Evolutionary conservation across 2,329 filamentous ascomycete species (phyloP).

Genomic region (Colletotrichum costaricense): DNA sequence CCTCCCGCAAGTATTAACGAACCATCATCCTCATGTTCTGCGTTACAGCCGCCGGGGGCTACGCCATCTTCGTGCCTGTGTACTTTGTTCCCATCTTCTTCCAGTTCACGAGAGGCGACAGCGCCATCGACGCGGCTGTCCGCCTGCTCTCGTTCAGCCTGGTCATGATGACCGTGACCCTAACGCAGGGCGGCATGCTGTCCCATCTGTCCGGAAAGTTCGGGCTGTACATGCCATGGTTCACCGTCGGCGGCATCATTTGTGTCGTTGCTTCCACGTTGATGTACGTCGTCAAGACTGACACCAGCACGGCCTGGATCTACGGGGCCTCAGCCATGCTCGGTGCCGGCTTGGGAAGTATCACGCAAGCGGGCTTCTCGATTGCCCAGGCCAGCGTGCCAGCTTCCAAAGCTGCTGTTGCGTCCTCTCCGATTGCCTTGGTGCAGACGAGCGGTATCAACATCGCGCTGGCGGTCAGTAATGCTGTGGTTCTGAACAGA

Average conservation of each 20-base stretch:
- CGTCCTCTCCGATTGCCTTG: constrained; percentile 16
- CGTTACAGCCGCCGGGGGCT: constrained; percentile 19
- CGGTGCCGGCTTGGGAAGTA: constrained; percentile 50
- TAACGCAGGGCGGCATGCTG: constrained; percentile 40
- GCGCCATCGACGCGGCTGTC: constrained; percentile 51
- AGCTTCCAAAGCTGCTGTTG: constrained; percentile 14
- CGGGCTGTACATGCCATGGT: constrained; percentile 53
- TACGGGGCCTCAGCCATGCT: constrained; percentile 51
- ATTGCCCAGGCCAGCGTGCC: constrained; percentile 24
- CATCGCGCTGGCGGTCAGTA: constrained; percentile 21
- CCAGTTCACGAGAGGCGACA: constrained; percentile 56
- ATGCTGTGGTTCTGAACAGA: constrained; percentile 46
- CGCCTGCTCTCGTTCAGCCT: constrained; percentile 53
- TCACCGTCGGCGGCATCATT: constrained; percentile 47
- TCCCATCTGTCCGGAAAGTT: constrained; percentile 36
- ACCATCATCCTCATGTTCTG: constrained; percentile 26
- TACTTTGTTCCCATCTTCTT: constrained; percentile 65
- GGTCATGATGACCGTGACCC: constrained; percentile 44
- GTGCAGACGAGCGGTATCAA: constrained; percentile 33
- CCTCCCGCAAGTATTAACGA: constrained; percentile 35
- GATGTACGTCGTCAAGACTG: constrained; percentile 44
- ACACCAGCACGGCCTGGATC: constrained; percentile 38
- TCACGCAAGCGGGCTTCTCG: constrained; percentile 46
- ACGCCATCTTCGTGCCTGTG: constrained; percentile 41
- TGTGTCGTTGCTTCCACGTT: constrained; percentile 48